Evolutionary conservation across 2,329 filamentous ascomycete genomes (phyloP).

Genomic region (Pseudogymnoascus sp.): DNA sequence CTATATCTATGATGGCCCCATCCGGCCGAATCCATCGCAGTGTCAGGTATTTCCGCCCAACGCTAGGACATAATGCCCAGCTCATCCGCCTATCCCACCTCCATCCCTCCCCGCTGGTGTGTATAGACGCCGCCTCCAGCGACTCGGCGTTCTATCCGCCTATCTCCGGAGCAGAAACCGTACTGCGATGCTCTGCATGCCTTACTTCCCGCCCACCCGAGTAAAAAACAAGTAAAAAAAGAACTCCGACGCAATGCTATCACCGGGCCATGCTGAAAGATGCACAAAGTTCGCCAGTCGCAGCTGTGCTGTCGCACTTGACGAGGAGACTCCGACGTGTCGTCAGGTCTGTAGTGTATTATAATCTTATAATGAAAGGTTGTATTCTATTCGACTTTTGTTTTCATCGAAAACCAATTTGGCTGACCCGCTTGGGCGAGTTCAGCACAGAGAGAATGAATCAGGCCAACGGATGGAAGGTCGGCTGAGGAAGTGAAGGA

Average conservation of each 20-base stretch:
- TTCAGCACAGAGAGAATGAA: background rate
- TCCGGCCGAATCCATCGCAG: background rate
- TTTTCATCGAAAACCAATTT: background rate
- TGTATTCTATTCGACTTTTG: conserved; percentile 7
- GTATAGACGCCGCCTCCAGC: background rate
- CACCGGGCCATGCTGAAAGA: conserved; percentile 6
- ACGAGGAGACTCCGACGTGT: background rate
- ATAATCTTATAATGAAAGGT: conserved; percentile 3
- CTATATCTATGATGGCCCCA: conserved; percentile 6
- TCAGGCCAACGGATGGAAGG: conserved; percentile 1
- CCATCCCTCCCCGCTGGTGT: background rate
- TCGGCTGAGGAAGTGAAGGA: conserved; percentile 5
- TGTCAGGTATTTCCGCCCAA: background rate
- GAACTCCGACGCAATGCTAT: conserved; percentile 7
- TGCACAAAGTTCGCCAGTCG: background rate
- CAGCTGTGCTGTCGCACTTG: background rate
- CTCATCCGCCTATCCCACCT: background rate
- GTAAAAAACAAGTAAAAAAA: background rate
- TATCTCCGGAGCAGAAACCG: background rate
- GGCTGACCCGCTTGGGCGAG: background rate
- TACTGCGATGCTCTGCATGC: conserved; percentile 4
- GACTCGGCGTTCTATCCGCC: conserved; percentile 6
- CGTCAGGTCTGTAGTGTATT: background rate
- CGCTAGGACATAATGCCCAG: background rate
- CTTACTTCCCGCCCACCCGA: background rate